Conservation (phyloP, 805 yeast genomes). For the Yamadazyma scolyti region DNA sequence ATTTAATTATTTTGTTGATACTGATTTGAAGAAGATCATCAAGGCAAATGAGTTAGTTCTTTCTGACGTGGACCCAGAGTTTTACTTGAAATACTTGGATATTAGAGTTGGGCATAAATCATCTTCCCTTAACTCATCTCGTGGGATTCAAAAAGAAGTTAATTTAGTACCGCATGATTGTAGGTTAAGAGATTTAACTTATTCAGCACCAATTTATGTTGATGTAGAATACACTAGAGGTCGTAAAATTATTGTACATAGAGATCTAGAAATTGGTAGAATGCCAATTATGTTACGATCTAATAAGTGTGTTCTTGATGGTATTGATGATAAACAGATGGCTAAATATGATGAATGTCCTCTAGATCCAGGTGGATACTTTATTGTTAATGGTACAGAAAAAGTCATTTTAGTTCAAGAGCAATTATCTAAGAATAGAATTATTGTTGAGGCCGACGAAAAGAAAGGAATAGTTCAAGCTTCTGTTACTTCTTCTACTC, state of each 20-base stretch:
- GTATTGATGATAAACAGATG: conserved; percentile 77
- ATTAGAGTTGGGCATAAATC: conserved; percentile 84
- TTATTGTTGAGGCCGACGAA: conserved; percentile 96
- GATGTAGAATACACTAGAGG: conserved; percentile 98
- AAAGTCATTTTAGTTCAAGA: conserved; percentile 96
- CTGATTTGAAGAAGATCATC: conserved; percentile 87
- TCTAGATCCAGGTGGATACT: conserved; percentile 97
- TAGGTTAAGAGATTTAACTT: conserved; percentile 87
- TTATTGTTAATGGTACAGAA: conserved; percentile 96
- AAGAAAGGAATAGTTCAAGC: conserved; percentile 94
- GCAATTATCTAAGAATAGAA: conserved; percentile 94
- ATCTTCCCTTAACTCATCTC: conserved; percentile 34
- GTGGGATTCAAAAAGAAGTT: conserved; percentile 48
- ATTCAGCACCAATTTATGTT: conserved; percentile 92
- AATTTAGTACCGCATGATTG: conserved; percentile 91
- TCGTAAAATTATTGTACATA: conserved; percentile 81
- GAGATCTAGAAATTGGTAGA: conserved; percentile 90
- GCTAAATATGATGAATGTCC: conserved; percentile 92
- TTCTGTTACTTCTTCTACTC: conserved; percentile 96
- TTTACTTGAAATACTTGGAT: conserved; percentile 87
- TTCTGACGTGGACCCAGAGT: conserved; percentile 96
- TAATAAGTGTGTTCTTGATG: conserved; percentile 82
- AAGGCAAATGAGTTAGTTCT: conserved; percentile 84
- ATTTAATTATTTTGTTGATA: conserved; percentile 94
- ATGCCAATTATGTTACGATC: conserved; percentile 99